phyloP scores from a whole-genome alignment of 225 moss, liverwort and hornwort genomes.

The Rhytidiadelphus loreus region DNA sequence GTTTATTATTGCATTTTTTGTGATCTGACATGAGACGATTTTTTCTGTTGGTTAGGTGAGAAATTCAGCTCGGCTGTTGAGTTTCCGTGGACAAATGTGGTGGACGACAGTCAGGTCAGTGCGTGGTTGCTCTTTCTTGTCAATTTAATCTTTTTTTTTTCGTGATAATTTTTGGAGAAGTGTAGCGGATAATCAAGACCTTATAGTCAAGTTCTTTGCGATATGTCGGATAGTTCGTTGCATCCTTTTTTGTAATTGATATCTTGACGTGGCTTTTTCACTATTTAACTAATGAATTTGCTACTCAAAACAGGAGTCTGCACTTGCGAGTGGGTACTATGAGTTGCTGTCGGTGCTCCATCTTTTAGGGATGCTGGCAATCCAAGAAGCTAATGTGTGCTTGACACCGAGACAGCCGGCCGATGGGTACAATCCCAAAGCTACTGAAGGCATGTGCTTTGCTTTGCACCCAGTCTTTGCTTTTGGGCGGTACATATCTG shows the following conservation, averaged over 20 bases:
- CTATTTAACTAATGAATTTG: background rate
- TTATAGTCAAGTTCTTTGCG: background rate
- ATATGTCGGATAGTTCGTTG: background rate
- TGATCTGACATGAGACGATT: background rate
- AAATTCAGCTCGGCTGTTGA: constrained; percentile 23
- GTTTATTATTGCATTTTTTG: background rate
- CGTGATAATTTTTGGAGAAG: background rate
- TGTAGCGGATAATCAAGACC: background rate
- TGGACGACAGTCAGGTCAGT: constrained; percentile 27
- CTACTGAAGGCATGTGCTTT: constrained; percentile 32
- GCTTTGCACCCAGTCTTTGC: constrained; percentile 34
- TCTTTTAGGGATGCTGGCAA: constrained; percentile 29
- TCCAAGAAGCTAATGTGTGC: constrained; percentile 29
- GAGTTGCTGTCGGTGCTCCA: constrained; percentile 47
- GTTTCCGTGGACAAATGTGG: constrained; percentile 37
- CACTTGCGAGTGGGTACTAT: constrained; percentile 30
- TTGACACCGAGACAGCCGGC: constrained; percentile 18
- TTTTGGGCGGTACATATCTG: constrained; percentile 43
- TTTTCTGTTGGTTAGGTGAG: constrained; percentile 9
- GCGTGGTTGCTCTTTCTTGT: background rate
- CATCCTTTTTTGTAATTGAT: background rate
- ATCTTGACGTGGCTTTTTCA: background rate
- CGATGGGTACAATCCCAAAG: constrained; percentile 14
- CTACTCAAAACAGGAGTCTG: background rate
- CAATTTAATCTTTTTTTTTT: too few species aligned